Percentiles rank a stretch among this genome's conserved stretches.
These are phyloP conservation scores for Haplosporangium gracile DNA, from an alignment of 192 early-diverging fungal species.

Conservation along the genomic window DNA sequence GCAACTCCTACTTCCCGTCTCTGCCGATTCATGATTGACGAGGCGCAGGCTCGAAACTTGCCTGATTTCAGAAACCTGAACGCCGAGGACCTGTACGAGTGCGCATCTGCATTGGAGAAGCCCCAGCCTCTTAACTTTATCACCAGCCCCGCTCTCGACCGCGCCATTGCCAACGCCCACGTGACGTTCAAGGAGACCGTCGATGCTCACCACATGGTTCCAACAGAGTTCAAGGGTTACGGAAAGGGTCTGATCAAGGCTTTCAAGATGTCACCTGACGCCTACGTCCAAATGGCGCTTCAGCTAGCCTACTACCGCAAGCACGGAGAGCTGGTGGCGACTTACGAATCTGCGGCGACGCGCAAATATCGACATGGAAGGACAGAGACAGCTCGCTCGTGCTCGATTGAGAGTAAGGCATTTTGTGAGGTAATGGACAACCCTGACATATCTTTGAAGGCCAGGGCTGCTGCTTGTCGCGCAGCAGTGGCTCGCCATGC, in stretches of 20 bases:
- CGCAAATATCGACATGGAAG: slow-evolving; percentile 87
- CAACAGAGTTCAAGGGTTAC: slow-evolving; percentile 79
- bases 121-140: slow-evolving; percentile 71
- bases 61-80: slow-evolving; percentile 48
- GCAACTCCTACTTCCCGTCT: slow-evolving; percentile 84
- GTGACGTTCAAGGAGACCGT: slow-evolving; percentile 76
- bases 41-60: slow-evolving; percentile 48
- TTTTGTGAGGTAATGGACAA: slow-evolving; percentile 82
- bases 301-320: slow-evolving; percentile 89
- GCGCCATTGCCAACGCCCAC: slow-evolving; percentile 68
- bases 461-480: slow-evolving; percentile 63
- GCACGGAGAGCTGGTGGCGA: slow-evolving; percentile 73
- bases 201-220: slow-evolving; percentile 70
- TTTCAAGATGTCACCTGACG: slow-evolving; percentile 78
- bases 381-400: slow-evolving; percentile 88
- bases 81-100: slow-evolving; percentile 44
- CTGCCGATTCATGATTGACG: slow-evolving; percentile 75
- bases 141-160: slow-evolving; percentile 59
- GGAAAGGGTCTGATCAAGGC: slow-evolving; percentile 66
- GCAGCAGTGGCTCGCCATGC: slow-evolving; percentile 78
- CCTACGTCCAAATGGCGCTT: slow-evolving; percentile 88
- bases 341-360: slow-evolving; percentile 90
- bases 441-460: slow-evolving; percentile 56
- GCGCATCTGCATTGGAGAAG: slow-evolving; percentile 41
- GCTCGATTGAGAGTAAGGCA: slow-evolving; percentile 75